phyloP scores from a whole-genome alignment of 768 basidiomycete species.

The Mycena belliarum region DNA sequence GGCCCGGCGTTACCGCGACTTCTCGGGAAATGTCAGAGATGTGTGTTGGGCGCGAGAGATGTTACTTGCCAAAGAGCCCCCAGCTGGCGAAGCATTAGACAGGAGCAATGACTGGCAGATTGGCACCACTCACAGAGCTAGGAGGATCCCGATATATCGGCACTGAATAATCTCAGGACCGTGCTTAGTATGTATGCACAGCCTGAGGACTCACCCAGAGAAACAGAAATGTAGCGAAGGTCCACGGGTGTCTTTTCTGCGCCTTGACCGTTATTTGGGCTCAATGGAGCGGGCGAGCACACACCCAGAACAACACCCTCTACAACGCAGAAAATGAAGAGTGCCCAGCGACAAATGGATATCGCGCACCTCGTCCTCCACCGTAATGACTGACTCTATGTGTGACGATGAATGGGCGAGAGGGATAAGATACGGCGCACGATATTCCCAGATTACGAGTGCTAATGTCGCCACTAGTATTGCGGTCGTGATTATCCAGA shows the following conservation, averaged over 20 bases:
- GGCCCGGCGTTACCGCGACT: slow-evolving; percentile 5
- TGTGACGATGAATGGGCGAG: neutral
- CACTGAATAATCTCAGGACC: neutral
- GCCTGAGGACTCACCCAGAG: neutral
- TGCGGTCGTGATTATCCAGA: neutral
- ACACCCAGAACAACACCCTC: slow-evolving; percentile 4
- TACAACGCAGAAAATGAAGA: neutral
- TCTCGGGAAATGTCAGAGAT: neutral
- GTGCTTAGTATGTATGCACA: neutral
- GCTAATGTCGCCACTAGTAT: neutral
- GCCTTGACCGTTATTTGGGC: neutral
- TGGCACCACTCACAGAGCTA: slow-evolving; percentile 2
- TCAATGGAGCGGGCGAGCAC: neutral
- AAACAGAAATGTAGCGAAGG: slow-evolving; percentile 1
- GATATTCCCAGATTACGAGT: slow-evolving; percentile 2
- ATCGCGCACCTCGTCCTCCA: slow-evolving; percentile 4
- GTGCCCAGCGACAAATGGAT: neutral
- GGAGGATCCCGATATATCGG: slow-evolving; percentile 9
- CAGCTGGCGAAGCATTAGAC: neutral
- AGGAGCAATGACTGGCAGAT: neutral
- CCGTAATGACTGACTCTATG: neutral
- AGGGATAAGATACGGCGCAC: neutral
- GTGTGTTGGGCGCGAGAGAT: neutral
- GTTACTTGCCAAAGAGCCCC: neutral
- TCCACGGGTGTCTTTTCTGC: slow-evolving; percentile 2